Percentiles rank a stretch among this genome's conserved stretches.
Evolutionary conservation across 1,139 yeast genomes (phyloP).

Genomic region (Taphrina confusa): DNA sequence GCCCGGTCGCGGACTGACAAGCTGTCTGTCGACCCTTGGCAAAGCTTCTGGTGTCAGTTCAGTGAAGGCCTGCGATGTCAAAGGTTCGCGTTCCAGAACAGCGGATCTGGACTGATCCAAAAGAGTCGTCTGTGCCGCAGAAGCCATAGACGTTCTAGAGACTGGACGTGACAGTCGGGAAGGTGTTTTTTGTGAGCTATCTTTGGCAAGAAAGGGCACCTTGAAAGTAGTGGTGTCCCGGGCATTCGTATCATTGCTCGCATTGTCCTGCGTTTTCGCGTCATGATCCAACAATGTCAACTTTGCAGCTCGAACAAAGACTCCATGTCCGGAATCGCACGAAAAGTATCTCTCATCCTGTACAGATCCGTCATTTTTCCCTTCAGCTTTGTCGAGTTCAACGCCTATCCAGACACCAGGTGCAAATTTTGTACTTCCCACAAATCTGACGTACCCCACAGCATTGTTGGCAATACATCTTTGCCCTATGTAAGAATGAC

Average conservation of each 20-base stretch:
- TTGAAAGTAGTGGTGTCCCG: not conserved
- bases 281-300: not conserved
- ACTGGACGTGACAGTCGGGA: constrained; percentile 4
- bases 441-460: constrained; percentile 39
- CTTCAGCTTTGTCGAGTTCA: constrained; percentile 60
- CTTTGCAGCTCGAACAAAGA: constrained; percentile 43
- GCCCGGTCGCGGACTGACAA: too few relatives aligned
- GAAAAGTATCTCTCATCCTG: constrained; percentile 64
- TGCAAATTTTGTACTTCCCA: constrained; percentile 40
- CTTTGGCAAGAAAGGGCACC: not conserved
- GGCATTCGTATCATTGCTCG: not conserved
- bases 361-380: constrained; percentile 79
- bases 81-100: too few relatives aligned
- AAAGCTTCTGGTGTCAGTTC: too few relatives aligned
- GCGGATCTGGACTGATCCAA: too few relatives aligned
- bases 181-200: not conserved
- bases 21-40: too few relatives aligned
- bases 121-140: too few relatives aligned
- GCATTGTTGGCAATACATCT: constrained; percentile 25
- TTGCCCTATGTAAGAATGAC: constrained; percentile 1
- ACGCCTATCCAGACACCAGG: constrained; percentile 68
- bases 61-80: too few relatives aligned
- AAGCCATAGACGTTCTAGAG: not conserved
- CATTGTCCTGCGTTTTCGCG: not conserved
- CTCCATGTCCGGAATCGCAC: constrained; percentile 57